Evolutionary conservation across 2,329 filamentous ascomycete genomes (phyloP).

Genomic region (Trematosphaeria pertusa): DNA sequence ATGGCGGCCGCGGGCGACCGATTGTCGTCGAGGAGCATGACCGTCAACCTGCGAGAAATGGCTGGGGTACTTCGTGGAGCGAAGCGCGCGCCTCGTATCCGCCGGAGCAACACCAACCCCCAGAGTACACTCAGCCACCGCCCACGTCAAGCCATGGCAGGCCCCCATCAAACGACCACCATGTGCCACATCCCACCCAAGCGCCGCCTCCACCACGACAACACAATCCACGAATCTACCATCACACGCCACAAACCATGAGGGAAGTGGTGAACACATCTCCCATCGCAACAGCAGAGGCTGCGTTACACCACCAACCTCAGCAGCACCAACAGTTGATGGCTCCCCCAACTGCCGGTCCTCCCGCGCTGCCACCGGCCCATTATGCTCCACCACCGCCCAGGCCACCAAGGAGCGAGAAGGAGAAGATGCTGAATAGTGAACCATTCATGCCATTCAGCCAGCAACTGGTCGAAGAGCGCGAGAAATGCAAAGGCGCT

Average conservation of each 20-base stretch:
- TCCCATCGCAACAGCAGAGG: slow-evolving; percentile 49
- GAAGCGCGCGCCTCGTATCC: slow-evolving; percentile 32
- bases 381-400: slow-evolving; percentile 28
- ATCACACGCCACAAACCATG: slow-evolving; percentile 39
- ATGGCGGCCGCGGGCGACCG: slow-evolving; percentile 55
- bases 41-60: slow-evolving; percentile 30
- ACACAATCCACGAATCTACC: slow-evolving; percentile 39
- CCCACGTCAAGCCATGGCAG: slow-evolving; percentile 21
- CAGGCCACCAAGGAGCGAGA: slow-evolving; percentile 67
- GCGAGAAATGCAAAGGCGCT: slow-evolving; percentile 81
- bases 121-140: slow-evolving; percentile 32
- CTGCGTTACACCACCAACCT: slow-evolving; percentile 42
- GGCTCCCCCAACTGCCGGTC: slow-evolving; percentile 20
- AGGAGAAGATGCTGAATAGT: slow-evolving; percentile 87
- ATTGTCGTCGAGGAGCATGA: slow-evolving; percentile 55
- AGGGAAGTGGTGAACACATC: slow-evolving; percentile 31
- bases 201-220: slow-evolving; percentile 30
- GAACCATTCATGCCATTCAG: slow-evolving; percentile 82
- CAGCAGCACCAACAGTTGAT: slow-evolving; percentile 33
- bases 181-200: slow-evolving; percentile 23
- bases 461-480: slow-evolving; percentile 78
- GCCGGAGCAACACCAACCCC: slow-evolving; percentile 24
- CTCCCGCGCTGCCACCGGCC: slow-evolving; percentile 30
- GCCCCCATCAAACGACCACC: slow-evolving; percentile 33
- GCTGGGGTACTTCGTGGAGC: slow-evolving; percentile 32